These are phyloP conservation scores for Metschnikowia baotianmanensis DNA, from an alignment of 805 yeast species.

Conservation along the genomic window DNA sequence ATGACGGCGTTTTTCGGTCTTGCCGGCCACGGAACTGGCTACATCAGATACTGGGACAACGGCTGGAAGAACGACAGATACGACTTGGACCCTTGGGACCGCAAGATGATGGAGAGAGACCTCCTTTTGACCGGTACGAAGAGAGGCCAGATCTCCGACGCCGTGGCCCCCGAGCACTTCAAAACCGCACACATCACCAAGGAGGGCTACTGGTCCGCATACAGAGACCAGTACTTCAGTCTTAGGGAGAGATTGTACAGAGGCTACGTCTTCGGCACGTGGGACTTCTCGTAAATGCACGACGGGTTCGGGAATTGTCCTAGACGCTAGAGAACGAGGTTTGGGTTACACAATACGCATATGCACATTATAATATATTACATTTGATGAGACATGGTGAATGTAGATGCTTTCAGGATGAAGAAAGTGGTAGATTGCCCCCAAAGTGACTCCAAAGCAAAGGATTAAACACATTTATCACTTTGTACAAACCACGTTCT, in stretches of 20 bases:
- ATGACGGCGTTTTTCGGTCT: constrained; percentile 45
- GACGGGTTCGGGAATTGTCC: not conserved
- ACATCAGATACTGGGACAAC: constrained; percentile 47
- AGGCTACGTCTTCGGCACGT: constrained; percentile 44
- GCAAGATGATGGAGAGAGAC: constrained; percentile 65
- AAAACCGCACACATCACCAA: constrained; percentile 51
- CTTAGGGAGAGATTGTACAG: constrained; percentile 48
- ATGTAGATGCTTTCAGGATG: too few relatives aligned
- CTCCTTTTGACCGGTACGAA: constrained; percentile 69
- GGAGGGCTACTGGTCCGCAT: constrained; percentile 46
- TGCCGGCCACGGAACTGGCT: constrained; percentile 46
- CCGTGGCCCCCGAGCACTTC: constrained; percentile 75
- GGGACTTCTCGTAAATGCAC: constrained; percentile 35
- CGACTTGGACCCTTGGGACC: constrained; percentile 44
- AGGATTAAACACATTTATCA: too few relatives aligned
- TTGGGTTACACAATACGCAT: constrained; percentile 7
- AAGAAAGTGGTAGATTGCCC: too few relatives aligned
- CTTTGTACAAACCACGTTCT: too few relatives aligned
- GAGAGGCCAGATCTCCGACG: constrained; percentile 64
- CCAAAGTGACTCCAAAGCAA: too few relatives aligned
- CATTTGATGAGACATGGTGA: too few relatives aligned
- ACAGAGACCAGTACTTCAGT: constrained; percentile 45
- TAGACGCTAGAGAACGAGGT: not conserved
- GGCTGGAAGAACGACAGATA: constrained; percentile 48
- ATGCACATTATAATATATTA: constrained; percentile 2